Base-by-base conservation (phyloP, 2,329 filamentous ascomycete genomes). In the Colletotrichum higginsianum region DNA sequence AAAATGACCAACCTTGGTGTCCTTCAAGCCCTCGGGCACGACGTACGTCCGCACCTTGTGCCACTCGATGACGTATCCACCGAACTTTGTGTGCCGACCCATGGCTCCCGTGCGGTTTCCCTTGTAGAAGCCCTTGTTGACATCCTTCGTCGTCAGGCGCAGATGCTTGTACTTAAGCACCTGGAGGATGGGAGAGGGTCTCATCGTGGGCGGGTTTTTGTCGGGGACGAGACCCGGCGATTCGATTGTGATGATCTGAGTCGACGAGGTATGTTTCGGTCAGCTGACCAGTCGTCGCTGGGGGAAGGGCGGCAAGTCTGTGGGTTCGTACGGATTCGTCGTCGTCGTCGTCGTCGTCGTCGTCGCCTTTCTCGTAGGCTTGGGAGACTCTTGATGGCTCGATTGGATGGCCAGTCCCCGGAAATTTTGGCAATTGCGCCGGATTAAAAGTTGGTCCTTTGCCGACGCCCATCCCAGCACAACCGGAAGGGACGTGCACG, bases 101-200 rank as follows among this genome's bases (percentile, higher is more conserved):
- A 97, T 95, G 52, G 93, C 91, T 2, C 96, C 96, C 0, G 94
- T 92, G 57, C 95, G 89, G 78, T 93, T 98, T 80, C 96, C 96
- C 88, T 98, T 98, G 90, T 99, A 99, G 90, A 92, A 99, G 76
- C 95, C 96, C 80, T 94, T 94, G 81, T 93, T 93, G 80, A 96
- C 92, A 83, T 96, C 92, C 85, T 99, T 99, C 76, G 96, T 97
- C 15, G 94, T 98, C 79, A 99, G 89, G 64, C 89, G 88, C 71
- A 95, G 86, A 79, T 96, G 94, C 82, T 91, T 89, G 78, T 94
- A 89, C 69, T 89, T 88, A 80, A 90, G 84, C 78, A 90, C 85
- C 77, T 88, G 87, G 78, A 97, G 91, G 74, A 85, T 81, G 78
- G 89, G 86, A 18, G 93, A 93, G 67, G 93, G 89, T 81, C 90